Conservation (phyloP, 192 early-diverging fungal species). For the Linnemannia zychae region DNA sequence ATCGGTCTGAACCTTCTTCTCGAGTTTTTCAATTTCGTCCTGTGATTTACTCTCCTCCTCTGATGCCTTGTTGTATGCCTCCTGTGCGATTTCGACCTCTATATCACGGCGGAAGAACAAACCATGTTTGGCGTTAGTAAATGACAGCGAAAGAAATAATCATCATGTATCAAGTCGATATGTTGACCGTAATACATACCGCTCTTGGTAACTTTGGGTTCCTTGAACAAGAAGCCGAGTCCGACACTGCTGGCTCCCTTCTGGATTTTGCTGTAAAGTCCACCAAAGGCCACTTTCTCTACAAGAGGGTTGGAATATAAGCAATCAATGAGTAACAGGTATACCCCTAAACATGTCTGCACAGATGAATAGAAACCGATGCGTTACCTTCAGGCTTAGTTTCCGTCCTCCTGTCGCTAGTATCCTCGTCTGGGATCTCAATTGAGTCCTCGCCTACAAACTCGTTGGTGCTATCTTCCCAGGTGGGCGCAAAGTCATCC, state of each 20-base stretch:
- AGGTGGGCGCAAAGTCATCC: conserved; percentile 35
- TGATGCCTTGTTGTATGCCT: conserved; percentile 44
- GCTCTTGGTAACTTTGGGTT: conserved; percentile 20
- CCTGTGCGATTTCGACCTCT: conserved; percentile 47
- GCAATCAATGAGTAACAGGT: background rate
- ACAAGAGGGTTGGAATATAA: background rate
- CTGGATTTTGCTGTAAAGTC: background rate
- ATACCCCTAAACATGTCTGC: background rate
- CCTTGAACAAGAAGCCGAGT: conserved; percentile 28
- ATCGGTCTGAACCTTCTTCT: conserved; percentile 71
- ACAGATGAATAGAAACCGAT: background rate
- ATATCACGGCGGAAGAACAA: too few species aligned
- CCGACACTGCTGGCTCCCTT: conserved; percentile 12
- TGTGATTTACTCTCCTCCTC: conserved; percentile 48
- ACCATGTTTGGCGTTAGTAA: too few species aligned
- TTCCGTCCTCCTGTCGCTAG: background rate
- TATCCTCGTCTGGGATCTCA: conserved; percentile 24
- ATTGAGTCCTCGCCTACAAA: conserved; percentile 32
- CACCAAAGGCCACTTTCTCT: background rate
- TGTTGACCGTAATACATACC: background rate
- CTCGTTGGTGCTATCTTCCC: conserved; percentile 33
- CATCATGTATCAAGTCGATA: too few species aligned
- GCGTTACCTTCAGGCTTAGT: background rate
- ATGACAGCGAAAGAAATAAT: background rate
- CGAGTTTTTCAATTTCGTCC: conserved; percentile 59